Percentiles rank a stretch among this genome's conserved stretches.
Conservation (phyloP, 306 rosid genomes). For the Luffa aegyptiaca region DNA sequence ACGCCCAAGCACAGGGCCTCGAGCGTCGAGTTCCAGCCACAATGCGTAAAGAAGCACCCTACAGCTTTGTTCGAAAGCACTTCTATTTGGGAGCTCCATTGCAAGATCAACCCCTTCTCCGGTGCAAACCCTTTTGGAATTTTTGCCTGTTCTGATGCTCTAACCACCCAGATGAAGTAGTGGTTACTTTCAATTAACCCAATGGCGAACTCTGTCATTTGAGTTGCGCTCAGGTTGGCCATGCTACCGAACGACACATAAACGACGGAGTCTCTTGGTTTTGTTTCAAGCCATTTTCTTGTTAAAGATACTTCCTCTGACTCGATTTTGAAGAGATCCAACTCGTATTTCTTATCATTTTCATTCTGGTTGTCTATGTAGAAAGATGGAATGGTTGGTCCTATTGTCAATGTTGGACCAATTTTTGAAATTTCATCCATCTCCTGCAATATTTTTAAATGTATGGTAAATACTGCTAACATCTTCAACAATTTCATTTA, state of each 20-base stretch:
- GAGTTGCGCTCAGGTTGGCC: conserved; percentile 23
- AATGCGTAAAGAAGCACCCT: conserved; percentile 33
- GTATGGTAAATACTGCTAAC: too few relatives aligned
- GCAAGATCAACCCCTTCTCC: conserved; percentile 34
- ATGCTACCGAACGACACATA: conserved; percentile 55
- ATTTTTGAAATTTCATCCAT: conserved; percentile 45
- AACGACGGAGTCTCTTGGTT: conserved; percentile 30
- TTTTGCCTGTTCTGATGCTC: conserved; percentile 18
- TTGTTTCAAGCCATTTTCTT: conserved; percentile 30
- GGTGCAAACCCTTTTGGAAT: conserved; percentile 10
- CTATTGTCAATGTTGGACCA: conserved; percentile 37
- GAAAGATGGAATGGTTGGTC: conserved; percentile 45
- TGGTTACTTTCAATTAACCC: conserved; percentile 24
- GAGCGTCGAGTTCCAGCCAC: conserved; percentile 45
- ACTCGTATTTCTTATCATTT: conserved; percentile 34
- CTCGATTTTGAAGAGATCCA: conserved; percentile 20
- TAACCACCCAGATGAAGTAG: conserved; percentile 51
- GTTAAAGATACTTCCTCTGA: conserved; percentile 14
- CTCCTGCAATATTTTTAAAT: conserved; percentile 17
- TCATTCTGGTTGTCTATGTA: conserved; percentile 28
- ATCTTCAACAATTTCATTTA: too few relatives aligned
- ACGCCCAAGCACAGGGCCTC: conserved; percentile 37
- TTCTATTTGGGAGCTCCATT: conserved; percentile 44
- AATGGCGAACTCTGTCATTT: conserved; percentile 39
- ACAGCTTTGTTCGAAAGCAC: conserved; percentile 24